These are phyloP conservation scores for Crithidia brevicula DNA, from an alignment of 208 protist genomes.

Conservation along the genomic window DNA sequence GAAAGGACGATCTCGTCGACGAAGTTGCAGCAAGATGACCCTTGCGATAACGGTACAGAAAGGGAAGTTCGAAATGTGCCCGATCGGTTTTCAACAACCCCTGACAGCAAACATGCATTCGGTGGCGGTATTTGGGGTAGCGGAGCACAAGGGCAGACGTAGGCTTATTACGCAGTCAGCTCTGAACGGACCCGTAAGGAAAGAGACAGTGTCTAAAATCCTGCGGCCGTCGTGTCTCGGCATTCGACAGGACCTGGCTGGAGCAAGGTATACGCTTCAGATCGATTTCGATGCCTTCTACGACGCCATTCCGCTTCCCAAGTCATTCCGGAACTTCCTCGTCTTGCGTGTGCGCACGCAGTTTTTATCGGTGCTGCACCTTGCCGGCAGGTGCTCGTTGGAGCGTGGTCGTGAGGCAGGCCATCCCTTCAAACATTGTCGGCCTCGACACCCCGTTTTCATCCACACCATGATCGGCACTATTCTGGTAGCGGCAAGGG, in stretches of 20 bases:
- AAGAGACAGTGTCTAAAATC: constrained; percentile 1
- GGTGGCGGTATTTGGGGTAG: too few species aligned
- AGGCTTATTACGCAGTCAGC: too few species aligned
- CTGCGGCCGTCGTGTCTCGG: background rate
- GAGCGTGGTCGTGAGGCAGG: constrained; percentile 13
- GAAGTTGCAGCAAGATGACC: too few species aligned
- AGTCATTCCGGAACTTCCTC: background rate
- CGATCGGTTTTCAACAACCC: too few species aligned
- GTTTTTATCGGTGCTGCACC: background rate
- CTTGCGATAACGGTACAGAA: too few species aligned
- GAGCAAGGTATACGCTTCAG: constrained; percentile 5
- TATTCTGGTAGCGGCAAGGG: background rate
- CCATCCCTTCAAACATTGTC: background rate
- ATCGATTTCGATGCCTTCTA: constrained; percentile 12
- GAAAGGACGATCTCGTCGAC: too few species aligned
- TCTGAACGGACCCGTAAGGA: background rate
- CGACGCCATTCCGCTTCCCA: background rate
- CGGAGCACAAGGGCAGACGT: too few species aligned
- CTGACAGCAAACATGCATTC: too few species aligned
- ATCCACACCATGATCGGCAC: background rate
- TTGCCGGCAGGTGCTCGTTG: constrained; percentile 8
- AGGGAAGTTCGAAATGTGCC: too few species aligned
- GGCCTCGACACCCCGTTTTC: background rate
- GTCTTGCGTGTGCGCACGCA: background rate
- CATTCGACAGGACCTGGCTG: background rate